A percentile compares a stretch with the other conserved stretches of the same genome.
phyloP scores from a whole-genome alignment of 306 rosid species.

The Quercus wislizeni region DNA sequence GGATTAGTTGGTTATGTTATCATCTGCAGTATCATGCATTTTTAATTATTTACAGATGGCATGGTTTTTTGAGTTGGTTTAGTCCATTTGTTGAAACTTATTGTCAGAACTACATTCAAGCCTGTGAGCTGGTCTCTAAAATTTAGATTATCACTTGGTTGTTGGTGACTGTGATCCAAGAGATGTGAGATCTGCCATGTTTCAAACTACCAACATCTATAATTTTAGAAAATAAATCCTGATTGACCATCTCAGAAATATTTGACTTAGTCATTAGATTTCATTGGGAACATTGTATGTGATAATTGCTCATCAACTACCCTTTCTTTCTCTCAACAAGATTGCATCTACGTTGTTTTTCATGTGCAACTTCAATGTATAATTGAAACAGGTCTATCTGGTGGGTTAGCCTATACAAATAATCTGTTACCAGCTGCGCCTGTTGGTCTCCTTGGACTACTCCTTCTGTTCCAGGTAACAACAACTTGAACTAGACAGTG shows the following conservation, averaged over 20 bases:
- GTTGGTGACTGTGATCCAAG: slow-evolving; percentile 6
- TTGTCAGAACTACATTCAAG: not conserved
- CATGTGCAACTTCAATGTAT: not conserved
- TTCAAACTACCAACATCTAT: not conserved
- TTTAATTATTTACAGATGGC: not conserved
- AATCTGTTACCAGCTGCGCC: slow-evolving; percentile 80
- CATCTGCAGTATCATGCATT: not conserved
- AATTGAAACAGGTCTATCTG: slow-evolving; percentile 65
- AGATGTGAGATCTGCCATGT: not conserved
- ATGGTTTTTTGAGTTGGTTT: not conserved
- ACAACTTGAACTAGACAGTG: not conserved
- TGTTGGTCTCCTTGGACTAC: slow-evolving; percentile 83
- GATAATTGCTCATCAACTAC: not conserved
- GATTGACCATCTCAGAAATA: not conserved
- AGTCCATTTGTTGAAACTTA: not conserved
- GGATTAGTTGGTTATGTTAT: not conserved
- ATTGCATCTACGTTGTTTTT: not conserved
- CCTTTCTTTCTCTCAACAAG: slow-evolving; percentile 7
- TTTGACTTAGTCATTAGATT: not conserved
- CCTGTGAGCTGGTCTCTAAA: not conserved
- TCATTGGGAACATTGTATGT: not conserved
- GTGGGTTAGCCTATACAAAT: slow-evolving; percentile 75
- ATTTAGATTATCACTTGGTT: not conserved
- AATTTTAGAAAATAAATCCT: not conserved
- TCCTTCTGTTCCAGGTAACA: slow-evolving; percentile 84